Evolutionary conservation across 2,329 filamentous ascomycete genomes (phyloP).

Genomic region (Claviceps cyperi): DNA sequence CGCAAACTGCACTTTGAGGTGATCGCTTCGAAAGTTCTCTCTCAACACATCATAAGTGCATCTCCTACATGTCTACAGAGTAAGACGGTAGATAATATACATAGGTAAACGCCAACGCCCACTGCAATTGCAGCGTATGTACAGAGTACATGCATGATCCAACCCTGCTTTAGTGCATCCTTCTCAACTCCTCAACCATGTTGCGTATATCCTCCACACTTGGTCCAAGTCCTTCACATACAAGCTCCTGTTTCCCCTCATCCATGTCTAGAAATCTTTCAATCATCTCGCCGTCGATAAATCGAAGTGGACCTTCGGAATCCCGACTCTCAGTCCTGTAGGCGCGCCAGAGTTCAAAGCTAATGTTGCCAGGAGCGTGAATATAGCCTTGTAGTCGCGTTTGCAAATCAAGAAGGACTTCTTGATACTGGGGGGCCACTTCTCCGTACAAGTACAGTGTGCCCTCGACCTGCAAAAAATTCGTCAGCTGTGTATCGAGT

Average conservation of each 20-base stretch:
- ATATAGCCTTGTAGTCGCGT: constrained; percentile 51
- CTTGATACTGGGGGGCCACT: constrained; percentile 57
- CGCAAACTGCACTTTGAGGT: no score
- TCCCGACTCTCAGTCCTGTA: constrained; percentile 61
- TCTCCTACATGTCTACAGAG: not conserved
- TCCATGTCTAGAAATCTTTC: constrained; percentile 68
- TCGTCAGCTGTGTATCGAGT: constrained; percentile 4
- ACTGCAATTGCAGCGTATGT: not conserved
- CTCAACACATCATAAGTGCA: no score
- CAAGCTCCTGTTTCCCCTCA: constrained; percentile 38
- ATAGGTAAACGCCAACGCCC: not conserved
- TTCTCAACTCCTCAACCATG: constrained; percentile 46
- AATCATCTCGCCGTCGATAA: constrained; percentile 84
- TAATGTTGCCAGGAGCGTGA: constrained; percentile 54
- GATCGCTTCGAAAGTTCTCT: no score
- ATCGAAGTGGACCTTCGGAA: constrained; percentile 67
- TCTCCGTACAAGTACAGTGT: constrained; percentile 80
- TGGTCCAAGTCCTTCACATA: constrained; percentile 41
- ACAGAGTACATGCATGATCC: not conserved
- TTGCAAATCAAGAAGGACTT: constrained; percentile 75
- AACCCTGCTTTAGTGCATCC: constrained; percentile 34
- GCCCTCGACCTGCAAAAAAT: constrained; percentile 56
- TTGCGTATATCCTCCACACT: constrained; percentile 49
- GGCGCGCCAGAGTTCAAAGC: constrained; percentile 68
- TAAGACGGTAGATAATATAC: not conserved